Percentiles rank a stretch among this genome's conserved stretches.
phyloP scores from a whole-genome alignment of 164 flowering plant species.

The Nymphaea colorata region DNA sequence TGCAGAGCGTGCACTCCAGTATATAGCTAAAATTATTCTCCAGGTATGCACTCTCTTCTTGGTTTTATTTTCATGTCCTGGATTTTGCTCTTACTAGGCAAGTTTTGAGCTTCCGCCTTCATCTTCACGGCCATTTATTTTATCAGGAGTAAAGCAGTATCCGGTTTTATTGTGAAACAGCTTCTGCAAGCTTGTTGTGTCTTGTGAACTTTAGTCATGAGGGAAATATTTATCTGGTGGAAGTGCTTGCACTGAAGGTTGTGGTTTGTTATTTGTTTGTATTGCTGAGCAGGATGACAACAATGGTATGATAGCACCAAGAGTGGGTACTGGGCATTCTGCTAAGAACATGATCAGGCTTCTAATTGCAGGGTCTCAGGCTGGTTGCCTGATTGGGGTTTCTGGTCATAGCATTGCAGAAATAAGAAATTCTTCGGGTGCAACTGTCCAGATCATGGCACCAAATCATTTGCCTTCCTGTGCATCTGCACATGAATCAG shows the following conservation, averaged over 20 bases:
- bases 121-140: not conserved
- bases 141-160: not conserved
- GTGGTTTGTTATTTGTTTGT: not conserved
- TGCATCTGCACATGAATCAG: slow-evolving; percentile 91
- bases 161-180: too few relatives aligned
- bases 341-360: slow-evolving; percentile 69
- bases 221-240: not conserved
- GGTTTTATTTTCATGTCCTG: not conserved
- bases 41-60: slow-evolving; percentile 25
- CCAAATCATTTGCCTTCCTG: slow-evolving; percentile 74
- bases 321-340: slow-evolving; percentile 39
- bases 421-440: slow-evolving; percentile 66
- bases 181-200: not conserved
- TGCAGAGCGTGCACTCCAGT: slow-evolving; percentile 75
- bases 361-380: slow-evolving; percentile 92
- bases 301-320: slow-evolving; percentile 23
- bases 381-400: slow-evolving; percentile 74
- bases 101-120: not conserved
- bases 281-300: slow-evolving; percentile 35
- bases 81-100: not conserved
- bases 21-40: slow-evolving; percentile 50
- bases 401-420: slow-evolving; percentile 83
- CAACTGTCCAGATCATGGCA: slow-evolving; percentile 49
- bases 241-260: not conserved
- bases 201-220: not conserved